Conservation (phyloP, 371 early-diverging fungal genomes). For the Actinomortierella wolfii region DNA sequence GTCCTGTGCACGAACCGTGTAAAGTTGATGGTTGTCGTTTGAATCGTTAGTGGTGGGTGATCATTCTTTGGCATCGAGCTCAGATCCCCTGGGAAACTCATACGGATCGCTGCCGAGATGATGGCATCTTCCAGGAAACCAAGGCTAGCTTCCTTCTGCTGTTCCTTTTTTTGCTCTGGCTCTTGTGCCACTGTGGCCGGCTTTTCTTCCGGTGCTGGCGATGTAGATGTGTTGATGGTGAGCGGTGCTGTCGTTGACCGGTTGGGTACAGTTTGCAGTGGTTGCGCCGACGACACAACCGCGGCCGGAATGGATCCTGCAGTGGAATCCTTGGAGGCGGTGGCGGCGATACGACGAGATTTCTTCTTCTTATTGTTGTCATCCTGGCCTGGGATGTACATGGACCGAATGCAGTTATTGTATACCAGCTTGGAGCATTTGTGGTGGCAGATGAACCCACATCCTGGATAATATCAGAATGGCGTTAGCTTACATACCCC, state of each 20-base stretch:
- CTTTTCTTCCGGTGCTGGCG: slow-evolving; percentile 8
- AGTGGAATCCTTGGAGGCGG: too few species aligned
- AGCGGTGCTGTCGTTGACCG: background rate
- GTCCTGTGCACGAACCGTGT: slow-evolving; percentile 48
- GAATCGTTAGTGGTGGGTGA: slow-evolving; percentile 43
- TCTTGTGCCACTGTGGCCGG: slow-evolving; percentile 8
- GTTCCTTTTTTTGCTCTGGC: background rate
- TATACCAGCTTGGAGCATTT: slow-evolving; percentile 41
- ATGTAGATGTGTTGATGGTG: too few species aligned
- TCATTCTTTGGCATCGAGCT: slow-evolving; percentile 28
- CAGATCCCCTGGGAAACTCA: slow-evolving; percentile 30
- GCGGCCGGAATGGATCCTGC: slow-evolving; percentile 29
- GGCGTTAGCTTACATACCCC: too few species aligned
- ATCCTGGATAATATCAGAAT: slow-evolving; percentile 36
- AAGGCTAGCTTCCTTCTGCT: background rate
- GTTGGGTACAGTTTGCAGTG: slow-evolving; percentile 16
- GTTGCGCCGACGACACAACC: slow-evolving; percentile 30
- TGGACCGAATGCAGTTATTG: slow-evolving; percentile 27
- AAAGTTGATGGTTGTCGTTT: slow-evolving; percentile 45
- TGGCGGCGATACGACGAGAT: slow-evolving; percentile 16
- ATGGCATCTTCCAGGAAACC: slow-evolving; percentile 39
- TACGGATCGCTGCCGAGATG: slow-evolving; percentile 44
- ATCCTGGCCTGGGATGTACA: slow-evolving; percentile 18
- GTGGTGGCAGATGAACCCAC: slow-evolving; percentile 43
- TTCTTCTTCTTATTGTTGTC: slow-evolving; percentile 5